Evolutionary conservation across 2,329 filamentous ascomycete genomes (phyloP), one percentile per base, ranked within the genome.

Genomic region (Hypomyces rosellus): DNA sequence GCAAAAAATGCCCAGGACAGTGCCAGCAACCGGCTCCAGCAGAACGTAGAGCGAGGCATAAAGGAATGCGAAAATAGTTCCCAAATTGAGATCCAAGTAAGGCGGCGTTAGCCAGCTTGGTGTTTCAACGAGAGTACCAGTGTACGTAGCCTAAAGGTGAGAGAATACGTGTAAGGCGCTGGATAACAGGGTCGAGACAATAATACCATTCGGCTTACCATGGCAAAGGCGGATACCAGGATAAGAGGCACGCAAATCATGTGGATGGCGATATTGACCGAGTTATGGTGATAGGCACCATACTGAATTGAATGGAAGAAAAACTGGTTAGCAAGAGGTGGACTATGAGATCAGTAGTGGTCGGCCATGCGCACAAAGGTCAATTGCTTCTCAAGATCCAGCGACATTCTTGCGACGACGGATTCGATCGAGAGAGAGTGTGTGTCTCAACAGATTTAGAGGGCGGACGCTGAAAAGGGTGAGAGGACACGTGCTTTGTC

Each of bases 1-100:
- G 53, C 96, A 83, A 33, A 96, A 74, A 3, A 88, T 80, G 5
- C 88, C 84, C 39, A 96, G 74, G 25, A 88, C 72, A 11, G 82
- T 84, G 46, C 93, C 93, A 11, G 93, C 93, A 1, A 97, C 89
- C 1, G 93, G 93, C 65, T 99, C 93, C 63, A 99, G 85, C 18
- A 99, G 80, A 44, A 97, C 77, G 65, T 97, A 99, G 49, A 96
- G 80, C 2, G 78, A 78, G 36, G 86, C 80, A 70, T 93, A 96
- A 25, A 84, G 63, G 47, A 82, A 76, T 34, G 83, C 81, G 41
- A 73, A 71, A 49, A 87, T 79, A 12, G 81, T 89, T 55, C 80
- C 81, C 40, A 82, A 72, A 57, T 82, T 91, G 51, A 84, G 79
- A 14, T 79, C 75, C 54, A 85, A 78, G 61, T 87, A 82, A 25